Conservation (phyloP, 1,284 basidiomycete species). For the Blastosporella zonata region DNA sequence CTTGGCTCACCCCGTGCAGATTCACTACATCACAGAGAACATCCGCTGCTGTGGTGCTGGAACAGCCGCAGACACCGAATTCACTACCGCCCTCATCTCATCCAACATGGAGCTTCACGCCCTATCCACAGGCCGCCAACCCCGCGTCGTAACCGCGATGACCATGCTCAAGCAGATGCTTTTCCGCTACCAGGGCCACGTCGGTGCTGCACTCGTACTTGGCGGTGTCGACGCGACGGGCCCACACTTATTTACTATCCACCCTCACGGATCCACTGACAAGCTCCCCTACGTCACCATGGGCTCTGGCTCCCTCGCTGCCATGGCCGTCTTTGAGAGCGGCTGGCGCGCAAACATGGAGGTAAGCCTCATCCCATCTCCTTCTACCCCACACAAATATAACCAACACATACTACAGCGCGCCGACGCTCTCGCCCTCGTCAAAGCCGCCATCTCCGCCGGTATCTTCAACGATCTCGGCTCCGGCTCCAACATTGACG, state of each 20-base stretch:
- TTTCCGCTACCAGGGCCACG: constrained; percentile 82
- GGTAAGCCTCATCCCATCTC: constrained; percentile 40
- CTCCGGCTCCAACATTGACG: constrained; percentile 96
- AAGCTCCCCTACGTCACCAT: constrained; percentile 99
- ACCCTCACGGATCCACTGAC: constrained; percentile 97
- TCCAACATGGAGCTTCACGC: constrained; percentile 91
- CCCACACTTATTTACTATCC: constrained; percentile 93
- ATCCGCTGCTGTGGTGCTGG: constrained; percentile 99
- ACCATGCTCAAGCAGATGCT: constrained; percentile 87
- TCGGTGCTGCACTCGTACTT: constrained; percentile 96
- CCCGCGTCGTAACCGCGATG: constrained; percentile 95
- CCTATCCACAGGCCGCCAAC: constrained; percentile 82
- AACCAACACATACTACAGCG: constrained; percentile 45
- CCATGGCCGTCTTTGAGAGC: constrained; percentile 97
- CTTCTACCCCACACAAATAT: background rate
- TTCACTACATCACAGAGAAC: constrained; percentile 92
- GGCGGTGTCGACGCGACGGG: constrained; percentile 94
- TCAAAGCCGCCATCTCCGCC: constrained; percentile 85
- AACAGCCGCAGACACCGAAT: constrained; percentile 97
- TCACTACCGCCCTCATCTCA: constrained; percentile 89
- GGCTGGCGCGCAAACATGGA: constrained; percentile 84
- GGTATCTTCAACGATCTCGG: constrained; percentile 99
- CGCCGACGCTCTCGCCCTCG: constrained; percentile 80
- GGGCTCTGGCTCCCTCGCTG: constrained; percentile 94
- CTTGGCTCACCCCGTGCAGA: constrained; percentile 46